A percentile compares a stretch with the other conserved stretches of the same genome.
phyloP scores from a whole-genome alignment of 805 yeast species.

The Hyphopichia homilentoma region DNA sequence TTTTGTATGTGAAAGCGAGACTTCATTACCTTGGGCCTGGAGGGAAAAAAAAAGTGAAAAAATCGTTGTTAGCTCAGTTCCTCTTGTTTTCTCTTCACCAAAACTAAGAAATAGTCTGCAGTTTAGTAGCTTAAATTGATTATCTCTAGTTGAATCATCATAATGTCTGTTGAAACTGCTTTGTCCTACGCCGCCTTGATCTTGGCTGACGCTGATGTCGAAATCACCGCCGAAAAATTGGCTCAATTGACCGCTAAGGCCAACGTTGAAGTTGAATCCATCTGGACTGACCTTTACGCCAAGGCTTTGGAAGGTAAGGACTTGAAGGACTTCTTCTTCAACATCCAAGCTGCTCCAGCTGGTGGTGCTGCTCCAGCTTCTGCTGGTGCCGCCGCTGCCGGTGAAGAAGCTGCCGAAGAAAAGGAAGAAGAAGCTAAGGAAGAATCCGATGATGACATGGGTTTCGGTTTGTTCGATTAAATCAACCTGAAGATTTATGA shows the following conservation, averaged over 20 bases:
- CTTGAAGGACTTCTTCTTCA: conserved; percentile 48
- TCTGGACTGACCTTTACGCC: conserved; percentile 47
- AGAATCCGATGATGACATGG: conserved; percentile 40
- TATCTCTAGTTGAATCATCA: conserved; percentile 39
- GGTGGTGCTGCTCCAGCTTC: conserved; percentile 34
- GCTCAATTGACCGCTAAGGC: conserved; percentile 37
- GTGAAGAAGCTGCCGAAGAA: conserved; percentile 23
- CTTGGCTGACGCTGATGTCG: conserved; percentile 47
- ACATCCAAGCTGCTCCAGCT: conserved; percentile 43
- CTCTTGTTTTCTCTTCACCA: too few species aligned
- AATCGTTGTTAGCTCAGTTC: too few species aligned
- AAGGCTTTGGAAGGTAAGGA: conserved; percentile 45
- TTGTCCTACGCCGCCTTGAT: conserved; percentile 49
- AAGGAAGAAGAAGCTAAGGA: conserved; percentile 29
- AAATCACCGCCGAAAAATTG: conserved; percentile 44
- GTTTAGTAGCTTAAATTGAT: conserved; percentile 42
- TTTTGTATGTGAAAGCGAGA: too few species aligned
- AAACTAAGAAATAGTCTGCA: conserved; percentile 49
- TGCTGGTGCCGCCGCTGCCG: conserved; percentile 31
- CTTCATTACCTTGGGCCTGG: too few species aligned
- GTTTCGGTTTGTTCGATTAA: conserved; percentile 45
- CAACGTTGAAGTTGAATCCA: conserved; percentile 42
- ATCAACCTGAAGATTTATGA: too few species aligned
- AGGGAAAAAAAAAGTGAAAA: too few species aligned
- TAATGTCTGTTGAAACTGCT: conserved; percentile 46